Conservation (phyloP, 2,329 filamentous ascomycete genomes). For the Xenoacremonium recifei region DNA sequence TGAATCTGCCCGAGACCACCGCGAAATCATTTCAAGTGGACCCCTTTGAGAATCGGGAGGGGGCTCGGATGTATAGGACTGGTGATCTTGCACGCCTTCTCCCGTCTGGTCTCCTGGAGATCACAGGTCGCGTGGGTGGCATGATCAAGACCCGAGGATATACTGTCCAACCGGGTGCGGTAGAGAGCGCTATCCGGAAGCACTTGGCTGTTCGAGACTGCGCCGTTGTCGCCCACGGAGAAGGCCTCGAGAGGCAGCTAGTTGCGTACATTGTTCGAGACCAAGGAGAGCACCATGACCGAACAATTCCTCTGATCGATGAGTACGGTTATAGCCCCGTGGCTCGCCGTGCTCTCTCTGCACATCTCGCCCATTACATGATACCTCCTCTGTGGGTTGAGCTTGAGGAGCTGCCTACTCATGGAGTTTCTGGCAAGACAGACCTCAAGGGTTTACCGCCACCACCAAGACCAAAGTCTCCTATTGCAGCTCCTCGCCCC, state of each 20-base stretch:
- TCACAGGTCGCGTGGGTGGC: slow-evolving; percentile 71
- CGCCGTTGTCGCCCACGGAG: slow-evolving; percentile 70
- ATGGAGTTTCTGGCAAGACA: slow-evolving; percentile 76
- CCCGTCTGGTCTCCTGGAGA: slow-evolving; percentile 67
- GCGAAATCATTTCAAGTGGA: slow-evolving; percentile 69
- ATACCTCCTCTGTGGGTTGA: slow-evolving; percentile 77
- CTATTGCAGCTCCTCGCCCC: slow-evolving; percentile 38
- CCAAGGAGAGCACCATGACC: slow-evolving; percentile 54
- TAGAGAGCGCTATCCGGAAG: slow-evolving; percentile 69
- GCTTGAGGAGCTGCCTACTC: slow-evolving; percentile 68
- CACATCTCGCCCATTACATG: slow-evolving; percentile 78
- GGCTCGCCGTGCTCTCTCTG: slow-evolving; percentile 62
- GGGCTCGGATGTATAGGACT: slow-evolving; percentile 71
- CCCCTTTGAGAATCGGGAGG: slow-evolving; percentile 57
- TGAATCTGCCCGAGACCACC: slow-evolving; percentile 77
- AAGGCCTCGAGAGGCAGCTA: slow-evolving; percentile 71
- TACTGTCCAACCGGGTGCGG: slow-evolving; percentile 73
- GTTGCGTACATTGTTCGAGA: slow-evolving; percentile 76
- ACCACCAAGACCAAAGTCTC: slow-evolving; percentile 54
- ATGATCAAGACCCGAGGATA: slow-evolving; percentile 84
- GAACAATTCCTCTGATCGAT: slow-evolving; percentile 64
- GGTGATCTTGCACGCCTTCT: slow-evolving; percentile 69
- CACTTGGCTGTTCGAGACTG: slow-evolving; percentile 70
- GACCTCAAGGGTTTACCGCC: slow-evolving; percentile 70
- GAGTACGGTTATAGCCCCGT: slow-evolving; percentile 69